Evolutionary conservation across 352 stramenopile genomes (phyloP), one percentile per base, ranked within the genome.

Genomic region (Phytophthora parvispora): DNA sequence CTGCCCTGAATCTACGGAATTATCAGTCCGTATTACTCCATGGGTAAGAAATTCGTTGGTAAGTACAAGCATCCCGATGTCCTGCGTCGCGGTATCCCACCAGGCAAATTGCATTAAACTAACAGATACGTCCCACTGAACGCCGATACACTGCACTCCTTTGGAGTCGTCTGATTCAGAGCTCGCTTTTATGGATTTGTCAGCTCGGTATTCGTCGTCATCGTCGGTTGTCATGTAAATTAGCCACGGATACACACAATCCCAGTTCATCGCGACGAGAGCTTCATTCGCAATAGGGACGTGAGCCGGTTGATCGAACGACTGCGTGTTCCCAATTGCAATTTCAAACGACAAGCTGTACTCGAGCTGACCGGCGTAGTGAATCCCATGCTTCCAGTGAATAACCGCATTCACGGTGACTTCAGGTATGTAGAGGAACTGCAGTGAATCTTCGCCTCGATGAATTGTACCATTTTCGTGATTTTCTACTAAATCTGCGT

Each of bases 101-200:
- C 85, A 92, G 4, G 74, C 74, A 12, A 93, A 60, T 55, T 94
- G 86, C 3, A 90, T 49, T 15, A 74, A 47, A 28, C 85, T 84
- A 6, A 94, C 7, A 0, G 80, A 91, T 22, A 92, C 24, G 55
- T 93, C 85, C 84, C 84, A 93, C 55, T 92, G 81, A 2, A 92
- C 48, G 2, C 84, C 86, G 8, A 81, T 60, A 36, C 86, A 92
- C 27, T 72, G 55, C 2, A 36, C 16, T 38, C 27, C 52, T 27
- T 69, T 67, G 7, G 47, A 6, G 18, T 59, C 31, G 16, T 55
- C 15, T 22, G 10, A 7, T 28, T 64, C 36, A 22, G 16, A 20
- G 40, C 36, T 45, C 4, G 51, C 18, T 20, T 54, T 48, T 20
- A 28, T 18, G 1, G 36, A 38, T 6, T 52, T 50, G 2, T 68